Evolutionary conservation across 768 basidiomycete genomes (phyloP).

Genomic region (Megacollybia marginata): DNA sequence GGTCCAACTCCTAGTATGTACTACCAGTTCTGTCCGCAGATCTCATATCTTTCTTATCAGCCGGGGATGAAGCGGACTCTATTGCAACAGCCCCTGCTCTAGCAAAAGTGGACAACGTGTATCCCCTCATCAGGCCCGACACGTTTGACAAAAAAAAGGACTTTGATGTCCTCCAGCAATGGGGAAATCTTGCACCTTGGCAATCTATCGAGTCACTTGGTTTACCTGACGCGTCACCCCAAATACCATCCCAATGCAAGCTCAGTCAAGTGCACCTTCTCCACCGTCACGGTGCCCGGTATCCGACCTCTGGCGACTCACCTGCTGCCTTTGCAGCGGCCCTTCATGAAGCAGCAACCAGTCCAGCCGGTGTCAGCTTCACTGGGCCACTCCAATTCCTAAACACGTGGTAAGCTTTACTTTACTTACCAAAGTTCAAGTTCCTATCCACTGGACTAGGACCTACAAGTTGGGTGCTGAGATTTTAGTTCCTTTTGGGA

Average conservation of each 20-base stretch:
- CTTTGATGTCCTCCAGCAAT: constrained; percentile 40
- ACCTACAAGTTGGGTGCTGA: constrained; percentile 60
- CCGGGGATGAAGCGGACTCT: constrained; percentile 15
- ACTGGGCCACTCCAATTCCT: constrained; percentile 55
- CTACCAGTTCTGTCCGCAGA: not conserved
- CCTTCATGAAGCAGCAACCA: constrained; percentile 35
- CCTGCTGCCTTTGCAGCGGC: constrained; percentile 38
- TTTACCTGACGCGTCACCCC: constrained; percentile 36
- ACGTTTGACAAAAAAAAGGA: constrained; percentile 22
- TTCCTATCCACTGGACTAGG: not conserved
- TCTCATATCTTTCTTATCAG: not conserved
- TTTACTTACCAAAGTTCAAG: not conserved
- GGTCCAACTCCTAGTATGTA: constrained; percentile 41
- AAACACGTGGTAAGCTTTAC: constrained; percentile 49
- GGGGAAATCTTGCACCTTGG: constrained; percentile 45
- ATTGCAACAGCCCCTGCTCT: constrained; percentile 35
- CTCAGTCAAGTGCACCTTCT: constrained; percentile 49
- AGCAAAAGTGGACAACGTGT: constrained; percentile 26
- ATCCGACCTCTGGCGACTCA: constrained; percentile 39
- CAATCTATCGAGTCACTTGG: constrained; percentile 45
- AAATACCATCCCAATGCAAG: constrained; percentile 38
- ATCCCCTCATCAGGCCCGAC: constrained; percentile 33
- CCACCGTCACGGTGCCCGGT: constrained; percentile 65
- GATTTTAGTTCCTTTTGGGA: constrained; percentile 68
- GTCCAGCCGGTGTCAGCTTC: constrained; percentile 34